phyloP scores from a whole-genome alignment of 225 moss, liverwort and hornwort genomes.

The Neckera pumila region DNA sequence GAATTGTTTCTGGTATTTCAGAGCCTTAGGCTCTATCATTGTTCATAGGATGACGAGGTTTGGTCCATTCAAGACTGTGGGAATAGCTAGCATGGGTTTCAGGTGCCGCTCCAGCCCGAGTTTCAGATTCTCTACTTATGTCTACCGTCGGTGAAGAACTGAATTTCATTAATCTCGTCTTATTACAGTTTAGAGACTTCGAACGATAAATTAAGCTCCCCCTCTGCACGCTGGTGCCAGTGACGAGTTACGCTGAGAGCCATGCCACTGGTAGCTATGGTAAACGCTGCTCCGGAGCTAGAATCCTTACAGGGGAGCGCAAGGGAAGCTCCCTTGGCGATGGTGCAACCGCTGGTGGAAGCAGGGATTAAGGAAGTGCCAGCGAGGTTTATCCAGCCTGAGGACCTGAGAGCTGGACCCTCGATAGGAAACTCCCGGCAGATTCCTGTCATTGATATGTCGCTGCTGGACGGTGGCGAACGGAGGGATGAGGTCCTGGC shows the following conservation, averaged over 20 bases:
- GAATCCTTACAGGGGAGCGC: background rate
- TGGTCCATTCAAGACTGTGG: background rate
- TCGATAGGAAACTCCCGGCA: background rate
- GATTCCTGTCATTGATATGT: conserved; percentile 20
- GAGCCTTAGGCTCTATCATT: background rate
- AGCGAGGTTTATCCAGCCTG: conserved; percentile 1
- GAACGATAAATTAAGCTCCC: background rate
- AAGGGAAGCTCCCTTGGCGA: background rate
- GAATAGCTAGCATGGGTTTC: background rate
- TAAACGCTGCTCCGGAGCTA: background rate
- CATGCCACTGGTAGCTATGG: background rate
- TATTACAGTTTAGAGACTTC: background rate
- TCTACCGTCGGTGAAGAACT: background rate
- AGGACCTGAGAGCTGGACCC: background rate
- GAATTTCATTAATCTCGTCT: background rate
- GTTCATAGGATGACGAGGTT: background rate
- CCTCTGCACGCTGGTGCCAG: background rate
- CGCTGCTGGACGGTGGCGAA: background rate
- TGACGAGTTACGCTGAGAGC: background rate
- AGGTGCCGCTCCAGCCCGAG: too few relatives aligned
- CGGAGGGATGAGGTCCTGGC: background rate
- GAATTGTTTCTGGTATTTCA: background rate
- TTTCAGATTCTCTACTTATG: background rate
- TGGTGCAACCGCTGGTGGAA: conserved; percentile 28
- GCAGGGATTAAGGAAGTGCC: conserved; percentile 17